These are phyloP conservation scores for Pythium inflatum DNA, from an alignment of 352 stramenopile species.

Conservation along the genomic window DNA sequence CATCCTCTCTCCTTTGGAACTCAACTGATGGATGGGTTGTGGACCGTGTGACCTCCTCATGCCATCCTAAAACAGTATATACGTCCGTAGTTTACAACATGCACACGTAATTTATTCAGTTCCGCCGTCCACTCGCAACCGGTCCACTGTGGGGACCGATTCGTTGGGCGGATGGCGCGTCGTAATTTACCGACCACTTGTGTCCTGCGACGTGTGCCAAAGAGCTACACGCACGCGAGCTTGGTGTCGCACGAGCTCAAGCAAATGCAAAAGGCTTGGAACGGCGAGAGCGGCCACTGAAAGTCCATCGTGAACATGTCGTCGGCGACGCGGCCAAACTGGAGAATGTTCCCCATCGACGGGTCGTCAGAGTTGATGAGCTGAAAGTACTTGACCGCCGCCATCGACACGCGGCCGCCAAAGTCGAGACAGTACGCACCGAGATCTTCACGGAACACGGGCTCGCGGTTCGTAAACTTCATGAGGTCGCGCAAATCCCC, in stretches of 20 bases:
- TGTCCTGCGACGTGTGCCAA: slow-evolving; percentile 24
- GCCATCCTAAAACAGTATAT: slow-evolving; percentile 19
- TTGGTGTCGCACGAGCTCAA: slow-evolving; percentile 90
- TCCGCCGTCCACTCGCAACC: not conserved
- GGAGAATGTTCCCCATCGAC: slow-evolving; percentile 86
- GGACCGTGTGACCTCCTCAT: not conserved
- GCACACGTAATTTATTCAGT: slow-evolving; percentile 32
- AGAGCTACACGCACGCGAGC: slow-evolving; percentile 65
- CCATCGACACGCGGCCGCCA: slow-evolving; percentile 18
- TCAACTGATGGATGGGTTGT: not conserved
- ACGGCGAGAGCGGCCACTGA: slow-evolving; percentile 85
- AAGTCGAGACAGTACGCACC: slow-evolving; percentile 87
- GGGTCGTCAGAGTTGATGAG: slow-evolving; percentile 83
- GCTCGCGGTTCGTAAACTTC: slow-evolving; percentile 87
- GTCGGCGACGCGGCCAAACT: slow-evolving; percentile 89
- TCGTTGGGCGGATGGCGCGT: not conserved
- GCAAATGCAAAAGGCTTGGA: slow-evolving; percentile 89
- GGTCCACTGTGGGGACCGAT: not conserved
- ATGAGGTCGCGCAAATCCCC: slow-evolving; percentile 85
- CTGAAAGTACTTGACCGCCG: slow-evolving; percentile 79
- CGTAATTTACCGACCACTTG: slow-evolving; percentile 24
- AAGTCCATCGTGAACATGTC: slow-evolving; percentile 94
- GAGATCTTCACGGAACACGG: slow-evolving; percentile 84
- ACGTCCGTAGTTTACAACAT: slow-evolving; percentile 1
- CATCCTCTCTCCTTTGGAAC: no score